A percentile compares a stretch with the other conserved stretches of the same genome.
phyloP scores from a whole-genome alignment of 164 flowering plant genomes.

The Berberis vulgaris region DNA sequence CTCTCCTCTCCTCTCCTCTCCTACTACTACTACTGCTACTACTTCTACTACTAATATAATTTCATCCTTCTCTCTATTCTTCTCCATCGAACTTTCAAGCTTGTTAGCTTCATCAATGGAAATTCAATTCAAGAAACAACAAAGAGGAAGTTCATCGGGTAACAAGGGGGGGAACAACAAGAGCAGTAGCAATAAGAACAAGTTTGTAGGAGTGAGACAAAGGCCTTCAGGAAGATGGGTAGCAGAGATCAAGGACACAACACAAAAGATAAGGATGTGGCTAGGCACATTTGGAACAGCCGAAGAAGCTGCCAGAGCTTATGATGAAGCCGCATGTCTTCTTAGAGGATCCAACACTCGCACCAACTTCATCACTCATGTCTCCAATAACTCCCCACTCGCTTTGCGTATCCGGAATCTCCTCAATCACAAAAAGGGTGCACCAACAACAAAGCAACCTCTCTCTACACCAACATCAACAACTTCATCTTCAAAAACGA shows the following conservation, averaged over 20 bases:
- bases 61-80: slow-evolving; percentile 8
- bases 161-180: slow-evolving; percentile 27
- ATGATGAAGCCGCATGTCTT: slow-evolving; percentile 87
- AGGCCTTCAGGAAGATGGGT: slow-evolving; percentile 92
- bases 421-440: slow-evolving; percentile 40
- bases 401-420: slow-evolving; percentile 63
- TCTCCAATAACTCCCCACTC: slow-evolving; percentile 57
- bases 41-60: slow-evolving; percentile 5
- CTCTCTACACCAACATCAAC: neutral
- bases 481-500: too few relatives aligned
- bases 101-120: slow-evolving; percentile 31
- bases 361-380: slow-evolving; percentile 61
- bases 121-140: slow-evolving; percentile 36
- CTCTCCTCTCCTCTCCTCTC: too few relatives aligned
- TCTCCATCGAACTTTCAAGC: neutral
- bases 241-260: slow-evolving; percentile 86
- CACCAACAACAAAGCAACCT: slow-evolving; percentile 8
- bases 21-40: neutral
- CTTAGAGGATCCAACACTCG: slow-evolving; percentile 79
- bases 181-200: slow-evolving; percentile 20
- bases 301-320: slow-evolving; percentile 82
- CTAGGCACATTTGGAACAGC: slow-evolving; percentile 83
- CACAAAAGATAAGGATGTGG: slow-evolving; percentile 89
- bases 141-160: slow-evolving; percentile 14
- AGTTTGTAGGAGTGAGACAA: slow-evolving; percentile 75